Evolutionary conservation across 2,329 filamentous ascomycete species (phyloP), one percentile per base, ranked within the genome.

Genomic region (Arthrinium phaeospermum): DNA sequence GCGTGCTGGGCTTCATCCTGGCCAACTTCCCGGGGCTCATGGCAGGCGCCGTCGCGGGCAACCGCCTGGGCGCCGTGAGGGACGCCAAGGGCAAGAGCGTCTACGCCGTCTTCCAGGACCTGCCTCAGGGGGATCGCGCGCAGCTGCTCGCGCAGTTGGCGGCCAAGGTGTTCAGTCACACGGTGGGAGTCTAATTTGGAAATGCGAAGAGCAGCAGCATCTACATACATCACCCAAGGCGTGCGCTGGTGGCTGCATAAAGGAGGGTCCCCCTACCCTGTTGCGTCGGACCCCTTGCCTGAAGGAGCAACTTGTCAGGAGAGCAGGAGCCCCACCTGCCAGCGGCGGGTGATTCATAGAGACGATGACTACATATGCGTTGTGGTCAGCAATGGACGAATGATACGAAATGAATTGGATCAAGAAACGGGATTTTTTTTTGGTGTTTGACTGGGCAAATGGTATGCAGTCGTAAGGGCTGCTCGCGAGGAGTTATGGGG

Each of bases 1-100:
- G 92, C 16, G 94, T 94, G 3, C 89, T 99, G 81, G 96, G 96
- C 0, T 98, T 98, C 82, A 99, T 99, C 76, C 89, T 98, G 37
- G 96, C 92, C 41, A 98, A 98, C 80, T 90, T 98, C 68, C 94
- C 96, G 0, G 96, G 96, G 0, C 88, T 96, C 78, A 82, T 98
- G 49, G 96, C 96, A 0, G 96, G 96, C 3, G 94, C 94, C 2
- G 95, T 98, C 2, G 96, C 95, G 0, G 96, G 96, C 14, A 98
- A 98, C 83, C 85, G 95, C 70, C 84, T 98, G n/a, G 96, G 96
- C 0, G 94, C 94, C 8, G 90, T 99, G 27, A 88, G 96, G 72
- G 96, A 99, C 83, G 91, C 93, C 45, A 95, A 91, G 83, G 95
- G 95, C 30, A 98, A 98, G 91, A 97, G 94, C 80, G 96, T 99